Base-by-base conservation (phyloP, 805 yeast species). In the Maudiozyma bulderi region DNA sequence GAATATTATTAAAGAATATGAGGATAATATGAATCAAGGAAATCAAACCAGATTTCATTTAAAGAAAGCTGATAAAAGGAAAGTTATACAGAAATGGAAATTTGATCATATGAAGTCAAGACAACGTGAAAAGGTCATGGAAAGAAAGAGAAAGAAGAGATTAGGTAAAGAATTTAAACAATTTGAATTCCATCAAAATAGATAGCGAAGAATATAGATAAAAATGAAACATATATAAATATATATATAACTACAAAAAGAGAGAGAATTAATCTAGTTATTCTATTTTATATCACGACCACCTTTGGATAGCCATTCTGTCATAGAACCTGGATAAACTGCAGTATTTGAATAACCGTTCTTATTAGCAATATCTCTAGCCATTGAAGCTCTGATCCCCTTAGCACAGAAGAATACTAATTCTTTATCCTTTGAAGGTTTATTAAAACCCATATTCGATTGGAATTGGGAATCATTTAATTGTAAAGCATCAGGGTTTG, bases 401-500 rank as follows among this genome's bases (percentile, higher is more conserved):
- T 86, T 96, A 45, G 85, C 78, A 69, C 99, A 91, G 70, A 90
- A 90, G 69, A 91, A 90, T 40, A 91, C 77, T 62, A 91, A 73
- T 56, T 86, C 86, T 61, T 84, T 78, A 46, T 80, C 81, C 44
- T 71, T 66, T 6, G 69, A 57, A 3, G 99, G 99, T 71, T 91
- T 91, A 11, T 73, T 74, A 60, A 89, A 82, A 11, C 95, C 91
- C 70, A 90, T 88, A 44, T 78, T 73, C 37, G 84, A 86, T 58
- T 80, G 76, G 60, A 93, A 91, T 55, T 86, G 95, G 48, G 86
- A 95, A 6, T 76, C 75, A 1, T 82, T 68, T 45, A 91, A 76
- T 45, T 86, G 88, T 52, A 91, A 73, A 0, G 98, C 98, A 20
- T 96, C 95, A 0, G 98, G 98, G 10, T 90, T 78, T 5, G 93